phyloP scores from a whole-genome alignment of 768 basidiomycete genomes.

The Auriscalpium orientale region DNA sequence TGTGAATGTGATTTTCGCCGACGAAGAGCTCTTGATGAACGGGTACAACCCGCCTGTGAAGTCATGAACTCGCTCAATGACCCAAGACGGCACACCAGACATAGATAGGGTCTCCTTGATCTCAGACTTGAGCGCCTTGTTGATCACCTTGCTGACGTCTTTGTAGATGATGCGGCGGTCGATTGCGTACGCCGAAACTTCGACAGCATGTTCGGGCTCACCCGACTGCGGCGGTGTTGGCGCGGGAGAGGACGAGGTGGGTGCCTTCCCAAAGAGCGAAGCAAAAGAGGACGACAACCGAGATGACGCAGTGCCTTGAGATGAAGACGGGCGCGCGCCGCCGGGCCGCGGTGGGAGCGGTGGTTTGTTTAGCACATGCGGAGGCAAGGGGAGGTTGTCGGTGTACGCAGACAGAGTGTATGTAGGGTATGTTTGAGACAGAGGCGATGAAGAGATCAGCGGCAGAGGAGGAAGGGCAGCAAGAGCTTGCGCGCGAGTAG shows the following conservation, averaged over 20 bases:
- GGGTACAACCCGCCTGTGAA: slow-evolving; percentile 52
- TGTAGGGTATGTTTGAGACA: slow-evolving; percentile 38
- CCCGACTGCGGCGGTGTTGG: slow-evolving; percentile 8
- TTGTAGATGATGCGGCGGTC: slow-evolving; percentile 42
- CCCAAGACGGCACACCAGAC: slow-evolving; percentile 44
- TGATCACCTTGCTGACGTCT: slow-evolving; percentile 48
- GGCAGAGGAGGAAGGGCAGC: slow-evolving; percentile 52
- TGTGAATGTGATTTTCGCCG: slow-evolving; percentile 1
- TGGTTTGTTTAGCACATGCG: slow-evolving; percentile 16
- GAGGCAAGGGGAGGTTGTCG: slow-evolving; percentile 25
- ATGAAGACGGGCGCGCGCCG: slow-evolving; percentile 10
- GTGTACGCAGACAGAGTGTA: slow-evolving; percentile 37
- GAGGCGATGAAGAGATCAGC: slow-evolving; percentile 18
- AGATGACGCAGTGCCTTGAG: slow-evolving; percentile 12
- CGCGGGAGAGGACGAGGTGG: slow-evolving; percentile 10
- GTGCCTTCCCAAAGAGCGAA: slow-evolving; percentile 14
- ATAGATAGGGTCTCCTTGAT: slow-evolving; percentile 39
- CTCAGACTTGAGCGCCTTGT: slow-evolving; percentile 46
- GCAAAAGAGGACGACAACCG: slow-evolving; percentile 17
- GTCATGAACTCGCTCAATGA: slow-evolving; percentile 49
- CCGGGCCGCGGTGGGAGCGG: slow-evolving; percentile 25
- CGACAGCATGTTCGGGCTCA: slow-evolving; percentile 33
- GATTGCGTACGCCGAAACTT: slow-evolving; percentile 57
- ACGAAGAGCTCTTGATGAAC: slow-evolving; percentile 32
- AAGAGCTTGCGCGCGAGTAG: slow-evolving; percentile 30